Evolutionary conservation across 768 basidiomycete genomes (phyloP).

Genomic region (Tulasnella sp.): DNA sequence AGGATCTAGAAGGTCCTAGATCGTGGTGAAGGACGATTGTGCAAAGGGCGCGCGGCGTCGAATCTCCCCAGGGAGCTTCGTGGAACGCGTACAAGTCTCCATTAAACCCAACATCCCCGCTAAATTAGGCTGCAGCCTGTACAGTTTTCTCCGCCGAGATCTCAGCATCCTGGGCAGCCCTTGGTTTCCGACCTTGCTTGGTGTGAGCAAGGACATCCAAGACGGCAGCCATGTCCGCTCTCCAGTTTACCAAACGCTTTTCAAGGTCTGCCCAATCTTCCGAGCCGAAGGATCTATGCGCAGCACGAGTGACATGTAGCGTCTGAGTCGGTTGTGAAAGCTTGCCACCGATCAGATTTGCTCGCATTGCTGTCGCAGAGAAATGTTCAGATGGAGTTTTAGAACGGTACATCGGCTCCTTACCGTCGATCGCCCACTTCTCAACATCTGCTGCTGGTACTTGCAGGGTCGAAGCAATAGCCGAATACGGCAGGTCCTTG

Average conservation of each 20-base stretch:
- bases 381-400: neutral
- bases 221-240: conserved; percentile 67
- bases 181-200: conserved; percentile 23
- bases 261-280: conserved; percentile 82
- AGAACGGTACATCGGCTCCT: conserved; percentile 16
- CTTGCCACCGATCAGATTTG: conserved; percentile 76
- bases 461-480: conserved; percentile 68
- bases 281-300: conserved; percentile 72
- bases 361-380: conserved; percentile 66
- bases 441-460: conserved; percentile 71
- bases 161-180: conserved; percentile 5
- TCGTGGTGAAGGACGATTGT: neutral
- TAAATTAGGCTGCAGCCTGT: conserved; percentile 24
- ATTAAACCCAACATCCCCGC: neutral
- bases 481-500: conserved; percentile 69
- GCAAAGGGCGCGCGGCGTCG: neutral
- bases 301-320: conserved; percentile 71
- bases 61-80: neutral
- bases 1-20: conserved; percentile 11
- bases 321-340: conserved; percentile 79
- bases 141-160: neutral
- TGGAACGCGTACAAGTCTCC: neutral
- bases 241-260: conserved; percentile 76
- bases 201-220: conserved; percentile 60
- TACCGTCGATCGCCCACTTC: conserved; percentile 87